These are phyloP conservation scores for Pleurotus giganteus DNA, from an alignment of 768 basidiomycete species.

Conservation along the genomic window DNA sequence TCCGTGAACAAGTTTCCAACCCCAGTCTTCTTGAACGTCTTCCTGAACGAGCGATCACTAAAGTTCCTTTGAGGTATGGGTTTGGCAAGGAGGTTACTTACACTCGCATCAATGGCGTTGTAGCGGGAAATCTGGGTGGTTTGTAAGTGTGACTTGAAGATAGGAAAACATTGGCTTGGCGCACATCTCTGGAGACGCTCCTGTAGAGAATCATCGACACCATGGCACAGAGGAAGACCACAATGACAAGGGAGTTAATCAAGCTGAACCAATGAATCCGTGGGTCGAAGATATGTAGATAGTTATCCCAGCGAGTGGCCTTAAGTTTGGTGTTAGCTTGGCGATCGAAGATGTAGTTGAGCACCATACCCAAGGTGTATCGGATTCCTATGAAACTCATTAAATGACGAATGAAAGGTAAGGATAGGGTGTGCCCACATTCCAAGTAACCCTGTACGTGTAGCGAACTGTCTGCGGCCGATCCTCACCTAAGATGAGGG, in stretches of 20 bases:
- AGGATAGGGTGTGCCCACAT: constrained; percentile 43
- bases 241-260: constrained; percentile 90
- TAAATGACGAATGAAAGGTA: not conserved
- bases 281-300: constrained; percentile 91
- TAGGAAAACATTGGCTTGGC: too few species aligned
- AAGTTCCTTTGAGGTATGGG: too few species aligned
- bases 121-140: constrained; percentile 78
- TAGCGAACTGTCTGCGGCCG: constrained; percentile 67
- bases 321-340: constrained; percentile 26
- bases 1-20: constrained; percentile 97
- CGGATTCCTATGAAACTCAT: constrained; percentile 60
- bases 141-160: too few species aligned
- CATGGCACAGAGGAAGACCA: constrained; percentile 89
- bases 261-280: constrained; percentile 97
- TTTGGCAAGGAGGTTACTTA: constrained; percentile 32
- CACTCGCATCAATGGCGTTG: constrained; percentile 89
- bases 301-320: constrained; percentile 97
- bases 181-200: constrained; percentile 84
- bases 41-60: constrained; percentile 69
- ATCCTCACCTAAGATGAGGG: constrained; percentile 62
- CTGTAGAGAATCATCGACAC: constrained; percentile 88
- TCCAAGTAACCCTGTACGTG: constrained; percentile 87
- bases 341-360: not conserved
- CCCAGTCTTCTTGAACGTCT: constrained; percentile 96
- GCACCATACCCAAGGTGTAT: constrained; percentile 71